Evolutionary conservation across 179 eudicot species (phyloP).

Genomic region (Pouteria campechiana): DNA sequence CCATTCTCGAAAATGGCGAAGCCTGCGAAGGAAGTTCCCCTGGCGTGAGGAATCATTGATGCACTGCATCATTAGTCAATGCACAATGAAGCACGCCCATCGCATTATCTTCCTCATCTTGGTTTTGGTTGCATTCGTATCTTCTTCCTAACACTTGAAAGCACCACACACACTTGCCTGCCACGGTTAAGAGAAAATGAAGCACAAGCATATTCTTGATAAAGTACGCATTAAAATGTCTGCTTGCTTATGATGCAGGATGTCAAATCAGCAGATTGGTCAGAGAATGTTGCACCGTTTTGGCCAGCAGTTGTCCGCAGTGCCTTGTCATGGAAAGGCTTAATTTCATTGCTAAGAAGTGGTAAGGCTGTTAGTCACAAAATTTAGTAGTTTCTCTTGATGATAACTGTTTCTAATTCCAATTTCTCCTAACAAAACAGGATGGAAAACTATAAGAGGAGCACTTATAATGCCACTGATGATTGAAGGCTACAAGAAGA

Average conservation of each 20-base stretch:
- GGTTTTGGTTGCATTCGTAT: too few species aligned
- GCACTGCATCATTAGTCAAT: too few species aligned
- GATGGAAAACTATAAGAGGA: constrained; percentile 84
- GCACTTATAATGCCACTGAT: constrained; percentile 81
- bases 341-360: constrained; percentile 59
- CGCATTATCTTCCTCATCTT: background rate
- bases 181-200: too few species aligned
- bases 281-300: constrained; percentile 84
- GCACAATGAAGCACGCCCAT: background rate
- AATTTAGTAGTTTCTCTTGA: background rate
- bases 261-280: constrained; percentile 83
- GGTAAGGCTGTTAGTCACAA: constrained; percentile 26
- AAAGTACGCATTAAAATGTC: too few species aligned
- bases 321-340: constrained; percentile 86
- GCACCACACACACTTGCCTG: too few species aligned
- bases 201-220: too few species aligned
- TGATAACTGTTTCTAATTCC: too few species aligned
- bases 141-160: too few species aligned
- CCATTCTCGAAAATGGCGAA: too few species aligned
- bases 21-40: too few species aligned
- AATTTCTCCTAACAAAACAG: constrained; percentile 13
- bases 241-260: constrained; percentile 34
- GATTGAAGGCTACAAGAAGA: constrained; percentile 69
- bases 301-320: constrained; percentile 96
- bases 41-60: too few species aligned